Evolutionary conservation across 805 yeast species (phyloP).

Genomic region (Martiniozyma abietophila): DNA sequence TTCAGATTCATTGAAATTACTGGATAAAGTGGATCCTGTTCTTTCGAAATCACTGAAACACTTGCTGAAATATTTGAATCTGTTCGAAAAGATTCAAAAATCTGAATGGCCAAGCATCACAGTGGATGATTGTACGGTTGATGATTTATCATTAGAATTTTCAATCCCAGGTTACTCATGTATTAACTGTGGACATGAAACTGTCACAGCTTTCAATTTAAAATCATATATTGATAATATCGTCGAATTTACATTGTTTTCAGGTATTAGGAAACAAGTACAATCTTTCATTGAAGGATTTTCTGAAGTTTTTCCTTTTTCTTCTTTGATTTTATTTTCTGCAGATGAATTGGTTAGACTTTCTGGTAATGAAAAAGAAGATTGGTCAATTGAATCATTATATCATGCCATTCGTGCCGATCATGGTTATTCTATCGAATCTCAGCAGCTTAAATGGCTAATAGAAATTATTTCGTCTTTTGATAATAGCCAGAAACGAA

Average conservation of each 20-base stretch:
- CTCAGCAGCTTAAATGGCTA: slow-evolving; percentile 50
- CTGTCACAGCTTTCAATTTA: too few relatives aligned
- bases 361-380: slow-evolving; percentile 76
- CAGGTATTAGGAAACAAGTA: slow-evolving; percentile 59
- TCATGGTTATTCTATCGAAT: slow-evolving; percentile 77
- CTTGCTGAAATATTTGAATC: slow-evolving; percentile 34
- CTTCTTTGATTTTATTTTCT: slow-evolving; percentile 60
- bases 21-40: slow-evolving; percentile 55
- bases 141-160: too few relatives aligned
- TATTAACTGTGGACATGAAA: too few relatives aligned
- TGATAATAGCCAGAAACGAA: slow-evolving; percentile 45
- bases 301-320: slow-evolving; percentile 70
- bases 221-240: slow-evolving; percentile 48
- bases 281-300: slow-evolving; percentile 71
- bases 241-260: slow-evolving; percentile 46
- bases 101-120: too few relatives aligned
- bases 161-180: too few relatives aligned
- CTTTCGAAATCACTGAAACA: slow-evolving; percentile 50
- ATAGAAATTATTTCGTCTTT: slow-evolving; percentile 55
- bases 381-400: slow-evolving; percentile 68
- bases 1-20: too few relatives aligned
- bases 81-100: slow-evolving; percentile 8
- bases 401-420: slow-evolving; percentile 63
- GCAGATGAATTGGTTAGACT: slow-evolving; percentile 63
- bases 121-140: too few relatives aligned